Conservation (phyloP, 2,329 filamentous ascomycete species). For the Diaporthe ilicicola region DNA sequence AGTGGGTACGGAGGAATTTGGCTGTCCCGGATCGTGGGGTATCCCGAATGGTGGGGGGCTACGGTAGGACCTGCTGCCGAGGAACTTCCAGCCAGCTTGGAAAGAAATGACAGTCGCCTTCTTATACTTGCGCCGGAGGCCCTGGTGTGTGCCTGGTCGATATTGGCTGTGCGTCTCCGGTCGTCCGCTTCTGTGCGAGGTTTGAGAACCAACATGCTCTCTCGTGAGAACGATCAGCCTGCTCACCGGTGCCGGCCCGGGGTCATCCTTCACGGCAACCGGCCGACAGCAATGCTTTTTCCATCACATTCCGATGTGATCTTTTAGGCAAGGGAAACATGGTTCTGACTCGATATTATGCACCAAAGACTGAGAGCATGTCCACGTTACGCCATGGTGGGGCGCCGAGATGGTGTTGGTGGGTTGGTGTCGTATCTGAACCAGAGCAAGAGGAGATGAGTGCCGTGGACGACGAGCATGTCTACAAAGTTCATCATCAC, state of each 20-base stretch:
- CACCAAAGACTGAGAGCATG: not conserved
- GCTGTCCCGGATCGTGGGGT: too few species aligned
- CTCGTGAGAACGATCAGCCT: not conserved
- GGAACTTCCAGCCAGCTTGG: not conserved
- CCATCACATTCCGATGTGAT: not conserved
- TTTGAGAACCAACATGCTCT: not conserved
- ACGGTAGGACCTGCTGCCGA: not conserved
- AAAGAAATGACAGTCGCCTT: not conserved
- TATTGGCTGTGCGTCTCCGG: not conserved
- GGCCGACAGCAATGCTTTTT: not conserved
- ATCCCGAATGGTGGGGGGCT: too few species aligned
- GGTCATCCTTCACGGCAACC: not conserved
- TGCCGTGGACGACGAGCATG: too few species aligned
- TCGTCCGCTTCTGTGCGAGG: not conserved
- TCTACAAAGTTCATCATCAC: not conserved
- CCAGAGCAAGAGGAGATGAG: not conserved
- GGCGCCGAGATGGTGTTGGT: not conserved
- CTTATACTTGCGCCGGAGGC: not conserved
- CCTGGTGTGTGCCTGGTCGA: not conserved
- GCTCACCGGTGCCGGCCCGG: not conserved
- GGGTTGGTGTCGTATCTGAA: not conserved
- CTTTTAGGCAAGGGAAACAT: not conserved
- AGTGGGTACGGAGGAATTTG: too few species aligned
- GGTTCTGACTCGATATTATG: slow-evolving; percentile 7
- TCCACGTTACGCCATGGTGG: not conserved